Conservation (phyloP, 352 stramenopile species). For the Halophytophthora batemanensis region DNA sequence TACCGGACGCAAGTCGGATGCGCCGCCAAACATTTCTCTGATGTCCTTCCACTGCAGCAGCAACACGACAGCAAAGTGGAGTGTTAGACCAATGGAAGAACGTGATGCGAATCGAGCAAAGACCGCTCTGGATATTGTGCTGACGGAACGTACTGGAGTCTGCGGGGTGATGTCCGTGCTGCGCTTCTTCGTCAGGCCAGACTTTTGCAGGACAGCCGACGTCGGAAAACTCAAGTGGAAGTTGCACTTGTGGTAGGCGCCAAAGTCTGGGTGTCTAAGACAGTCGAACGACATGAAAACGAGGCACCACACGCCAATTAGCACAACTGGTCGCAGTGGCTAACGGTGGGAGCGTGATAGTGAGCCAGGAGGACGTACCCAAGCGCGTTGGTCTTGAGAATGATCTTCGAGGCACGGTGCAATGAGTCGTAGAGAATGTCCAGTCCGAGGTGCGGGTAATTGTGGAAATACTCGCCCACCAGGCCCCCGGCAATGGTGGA, state of each 20-base stretch:
- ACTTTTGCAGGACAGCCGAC: constrained; percentile 37
- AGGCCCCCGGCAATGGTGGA: constrained; percentile 49
- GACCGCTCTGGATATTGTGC: not conserved
- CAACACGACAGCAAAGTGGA: not conserved
- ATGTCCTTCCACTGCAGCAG: constrained; percentile 65
- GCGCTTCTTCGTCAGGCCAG: constrained; percentile 38
- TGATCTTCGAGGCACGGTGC: constrained; percentile 71
- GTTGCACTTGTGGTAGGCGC: constrained; percentile 85
- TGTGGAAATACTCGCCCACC: constrained; percentile 80
- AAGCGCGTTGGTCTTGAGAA: constrained; percentile 78
- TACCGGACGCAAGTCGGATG: constrained; percentile 57
- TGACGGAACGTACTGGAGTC: constrained; percentile 40
- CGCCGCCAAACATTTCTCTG: constrained; percentile 44
- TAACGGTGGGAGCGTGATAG: not conserved
- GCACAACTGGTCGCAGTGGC: not conserved
- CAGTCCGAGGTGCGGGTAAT: constrained; percentile 78
- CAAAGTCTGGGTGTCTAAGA: constrained; percentile 71
- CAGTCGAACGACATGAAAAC: not conserved
- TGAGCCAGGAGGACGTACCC: constrained; percentile 28
- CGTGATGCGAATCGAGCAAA: not conserved
- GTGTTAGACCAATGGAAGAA: not conserved
- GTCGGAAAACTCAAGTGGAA: constrained; percentile 64
- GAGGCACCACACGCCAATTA: not conserved
- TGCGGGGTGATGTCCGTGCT: constrained; percentile 60
- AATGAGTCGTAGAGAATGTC: constrained; percentile 76